phyloP scores from a whole-genome alignment of 345 rosid genomes.

The Murraya koenigii region DNA sequence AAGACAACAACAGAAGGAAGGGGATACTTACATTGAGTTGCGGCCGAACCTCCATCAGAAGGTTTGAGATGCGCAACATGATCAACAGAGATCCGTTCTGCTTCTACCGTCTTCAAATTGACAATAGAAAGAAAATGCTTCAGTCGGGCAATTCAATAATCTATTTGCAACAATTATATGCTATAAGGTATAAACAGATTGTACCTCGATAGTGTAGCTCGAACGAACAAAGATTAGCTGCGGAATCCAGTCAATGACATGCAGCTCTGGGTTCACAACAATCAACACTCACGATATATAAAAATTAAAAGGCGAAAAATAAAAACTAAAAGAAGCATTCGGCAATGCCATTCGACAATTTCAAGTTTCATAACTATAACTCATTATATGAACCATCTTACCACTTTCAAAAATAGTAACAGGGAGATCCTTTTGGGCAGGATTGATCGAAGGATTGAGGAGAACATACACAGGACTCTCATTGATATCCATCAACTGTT shows the following conservation, averaged over 20 bases:
- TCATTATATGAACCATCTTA: constrained; percentile 11
- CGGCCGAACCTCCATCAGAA: constrained; percentile 97
- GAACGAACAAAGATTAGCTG: constrained; percentile 85
- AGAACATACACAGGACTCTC: constrained; percentile 94
- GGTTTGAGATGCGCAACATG: constrained; percentile 99
- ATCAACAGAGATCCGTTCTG: constrained; percentile 92
- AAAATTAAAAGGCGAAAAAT: constrained; percentile 2
- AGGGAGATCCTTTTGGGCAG: constrained; percentile 90
- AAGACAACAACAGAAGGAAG: background rate
- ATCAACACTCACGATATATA: constrained; percentile 15
- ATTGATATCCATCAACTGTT: constrained; percentile 94
- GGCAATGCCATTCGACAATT: background rate
- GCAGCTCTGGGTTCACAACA: constrained; percentile 58
- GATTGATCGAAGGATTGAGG: constrained; percentile 83
- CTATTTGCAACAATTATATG: background rate
- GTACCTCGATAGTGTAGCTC: constrained; percentile 93
- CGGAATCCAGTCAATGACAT: constrained; percentile 94
- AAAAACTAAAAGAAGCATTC: background rate
- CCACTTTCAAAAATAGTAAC: constrained; percentile 89
- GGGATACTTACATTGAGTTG: constrained; percentile 71
- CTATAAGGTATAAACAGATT: background rate
- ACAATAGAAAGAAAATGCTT: constrained; percentile 7
- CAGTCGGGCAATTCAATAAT: background rate
- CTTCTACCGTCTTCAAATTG: constrained; percentile 77
- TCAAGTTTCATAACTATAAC: background rate